phyloP scores from a whole-genome alignment of 768 basidiomycete species.

The Panaeolus cyanescens region DNA sequence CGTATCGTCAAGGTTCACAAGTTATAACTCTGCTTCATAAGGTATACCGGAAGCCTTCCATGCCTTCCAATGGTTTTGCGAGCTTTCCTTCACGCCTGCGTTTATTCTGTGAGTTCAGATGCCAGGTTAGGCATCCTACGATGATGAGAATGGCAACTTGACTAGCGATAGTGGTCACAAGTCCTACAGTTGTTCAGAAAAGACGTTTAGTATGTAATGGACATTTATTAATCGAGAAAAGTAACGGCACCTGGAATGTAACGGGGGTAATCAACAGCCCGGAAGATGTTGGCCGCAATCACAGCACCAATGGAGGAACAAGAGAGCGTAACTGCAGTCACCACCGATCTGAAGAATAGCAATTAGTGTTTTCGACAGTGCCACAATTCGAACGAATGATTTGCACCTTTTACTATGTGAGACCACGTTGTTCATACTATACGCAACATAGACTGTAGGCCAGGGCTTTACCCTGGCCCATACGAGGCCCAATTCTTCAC shows the following conservation, averaged over 20 bases:
- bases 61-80: slow-evolving; percentile 34
- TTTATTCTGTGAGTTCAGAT: slow-evolving; percentile 38
- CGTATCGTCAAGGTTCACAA: too few species aligned
- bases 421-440: slow-evolving; percentile 41
- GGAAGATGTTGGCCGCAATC: slow-evolving; percentile 42
- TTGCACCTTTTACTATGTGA: slow-evolving; percentile 47
- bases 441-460: too few species aligned
- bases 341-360: slow-evolving; percentile 35
- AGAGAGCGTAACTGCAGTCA: slow-evolving; percentile 41
- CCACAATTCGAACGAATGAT: not conserved
- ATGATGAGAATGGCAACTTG: slow-evolving; percentile 38
- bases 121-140: slow-evolving; percentile 32
- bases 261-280: slow-evolving; percentile 42
- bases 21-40: too few species aligned
- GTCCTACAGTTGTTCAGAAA: slow-evolving; percentile 35
- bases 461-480: too few species aligned
- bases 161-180: slow-evolving; percentile 40
- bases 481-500: too few species aligned
- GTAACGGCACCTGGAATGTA: slow-evolving; percentile 40
- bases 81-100: slow-evolving; percentile 35
- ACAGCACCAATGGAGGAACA: slow-evolving; percentile 46
- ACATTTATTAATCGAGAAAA: not conserved
- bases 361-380: not conserved
- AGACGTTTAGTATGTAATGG: not conserved
- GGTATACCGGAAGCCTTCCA: slow-evolving; percentile 40